Evolutionary conservation across 2,329 filamentous ascomycete genomes (phyloP).

Genomic region (Botrytis fragariae): DNA sequence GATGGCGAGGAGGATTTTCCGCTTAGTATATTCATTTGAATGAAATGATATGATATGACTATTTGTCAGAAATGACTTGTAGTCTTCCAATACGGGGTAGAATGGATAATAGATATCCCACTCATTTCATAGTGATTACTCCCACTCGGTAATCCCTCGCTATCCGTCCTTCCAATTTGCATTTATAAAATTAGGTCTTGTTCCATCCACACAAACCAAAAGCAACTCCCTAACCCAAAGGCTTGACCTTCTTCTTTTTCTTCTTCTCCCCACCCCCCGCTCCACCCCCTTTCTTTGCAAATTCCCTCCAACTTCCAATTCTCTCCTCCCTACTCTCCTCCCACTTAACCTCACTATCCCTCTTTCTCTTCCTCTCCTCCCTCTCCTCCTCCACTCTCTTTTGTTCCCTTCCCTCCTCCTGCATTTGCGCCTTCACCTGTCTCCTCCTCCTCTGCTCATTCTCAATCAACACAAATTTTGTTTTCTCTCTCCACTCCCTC

Average conservation of each 20-base stretch:
- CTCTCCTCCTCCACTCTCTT: slow-evolving; percentile 81
- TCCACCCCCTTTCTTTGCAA: slow-evolving; percentile 63
- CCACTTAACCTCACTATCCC: slow-evolving; percentile 93
- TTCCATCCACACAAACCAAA: not conserved
- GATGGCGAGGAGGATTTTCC: accelerated
- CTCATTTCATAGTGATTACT: not conserved
- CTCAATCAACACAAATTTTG: slow-evolving; percentile 84
- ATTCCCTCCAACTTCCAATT: slow-evolving; percentile 92
- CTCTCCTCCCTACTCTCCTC: slow-evolving; percentile 87
- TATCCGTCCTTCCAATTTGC: not conserved
- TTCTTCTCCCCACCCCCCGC: slow-evolving; percentile 57
- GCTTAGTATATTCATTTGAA: not conserved
- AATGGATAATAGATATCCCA: not conserved
- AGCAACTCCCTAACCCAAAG: slow-evolving; percentile 32
- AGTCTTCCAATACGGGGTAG: not conserved
- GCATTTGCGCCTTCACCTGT: slow-evolving; percentile 90
- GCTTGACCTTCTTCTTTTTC: slow-evolving; percentile 62
- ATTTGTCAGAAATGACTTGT: not conserved
- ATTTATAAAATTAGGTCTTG: not conserved
- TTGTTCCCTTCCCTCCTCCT: slow-evolving; percentile 91
- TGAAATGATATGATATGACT: not conserved
- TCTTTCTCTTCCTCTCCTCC: slow-evolving; percentile 76
- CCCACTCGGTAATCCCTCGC: accelerated
- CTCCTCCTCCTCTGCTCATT: slow-evolving; percentile 81
- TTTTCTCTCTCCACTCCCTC: slow-evolving; percentile 85